phyloP scores from a whole-genome alignment of 768 basidiomycete genomes.

The Suillus paluster region DNA sequence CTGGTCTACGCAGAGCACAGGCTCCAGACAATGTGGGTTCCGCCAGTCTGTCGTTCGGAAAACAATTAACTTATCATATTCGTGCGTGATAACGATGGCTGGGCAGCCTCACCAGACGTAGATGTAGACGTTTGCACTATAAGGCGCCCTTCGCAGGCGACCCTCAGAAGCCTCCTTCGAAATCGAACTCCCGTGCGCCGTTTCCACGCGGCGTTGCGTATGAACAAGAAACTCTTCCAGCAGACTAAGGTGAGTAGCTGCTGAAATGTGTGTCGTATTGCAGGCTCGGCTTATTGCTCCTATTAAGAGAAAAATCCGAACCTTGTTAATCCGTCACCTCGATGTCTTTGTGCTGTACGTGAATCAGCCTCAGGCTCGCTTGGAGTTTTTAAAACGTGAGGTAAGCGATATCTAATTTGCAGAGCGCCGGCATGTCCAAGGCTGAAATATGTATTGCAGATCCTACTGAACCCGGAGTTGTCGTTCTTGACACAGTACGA shows the following conservation, averaged over 20 bases:
- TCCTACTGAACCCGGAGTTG: background rate
- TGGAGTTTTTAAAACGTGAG: constrained; percentile 3
- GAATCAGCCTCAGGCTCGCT: constrained; percentile 1
- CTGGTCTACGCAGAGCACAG: background rate
- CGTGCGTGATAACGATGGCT: background rate
- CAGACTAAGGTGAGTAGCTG: background rate
- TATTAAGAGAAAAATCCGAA: background rate
- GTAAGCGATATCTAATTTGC: background rate
- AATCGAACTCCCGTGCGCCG: background rate
- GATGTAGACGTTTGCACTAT: background rate
- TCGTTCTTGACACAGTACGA: background rate
- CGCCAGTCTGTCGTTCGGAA: background rate
- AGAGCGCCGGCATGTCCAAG: background rate
- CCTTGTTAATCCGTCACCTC: background rate
- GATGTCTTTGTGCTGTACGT: background rate
- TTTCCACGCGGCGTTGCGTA: background rate
- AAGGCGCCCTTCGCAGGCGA: background rate
- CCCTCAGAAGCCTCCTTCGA: background rate
- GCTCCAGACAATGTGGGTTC: constrained; percentile 1
- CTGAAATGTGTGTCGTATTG: background rate
- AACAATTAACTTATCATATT: background rate
- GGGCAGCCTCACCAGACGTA: background rate
- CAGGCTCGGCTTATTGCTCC: background rate
- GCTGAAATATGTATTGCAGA: background rate
- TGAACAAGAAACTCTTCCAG: background rate